Percentiles rank a stretch among this genome's conserved stretches.
phyloP scores from a whole-genome alignment of 116 monocot genomes.

The Dioscorea cayenensis region DNA sequence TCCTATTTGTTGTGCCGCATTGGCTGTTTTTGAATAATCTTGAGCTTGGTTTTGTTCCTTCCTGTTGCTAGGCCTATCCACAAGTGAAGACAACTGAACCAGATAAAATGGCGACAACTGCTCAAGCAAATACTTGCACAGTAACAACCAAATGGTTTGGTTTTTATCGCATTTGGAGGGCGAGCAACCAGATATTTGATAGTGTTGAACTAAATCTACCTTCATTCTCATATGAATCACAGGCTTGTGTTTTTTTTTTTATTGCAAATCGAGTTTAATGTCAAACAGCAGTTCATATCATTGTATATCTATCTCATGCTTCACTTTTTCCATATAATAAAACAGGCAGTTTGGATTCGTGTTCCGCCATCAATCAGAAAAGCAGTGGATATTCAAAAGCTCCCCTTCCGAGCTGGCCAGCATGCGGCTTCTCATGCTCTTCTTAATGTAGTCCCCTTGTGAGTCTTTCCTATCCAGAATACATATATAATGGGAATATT shows the following conservation, averaged over 20 bases:
- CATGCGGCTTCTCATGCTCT: constrained; percentile 98
- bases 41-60: neutral
- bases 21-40: neutral
- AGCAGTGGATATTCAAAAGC: constrained; percentile 36
- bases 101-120: constrained; percentile 39
- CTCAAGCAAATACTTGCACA: constrained; percentile 58
- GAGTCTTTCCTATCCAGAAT: constrained; percentile 16
- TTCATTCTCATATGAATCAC: constrained; percentile 68
- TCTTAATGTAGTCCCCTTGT: constrained; percentile 86
- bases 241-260: constrained; percentile 25
- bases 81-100: constrained; percentile 12
- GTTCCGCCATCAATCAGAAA: constrained; percentile 55
- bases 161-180: constrained; percentile 65
- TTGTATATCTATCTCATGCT: neutral
- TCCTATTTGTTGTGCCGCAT: too few relatives aligned
- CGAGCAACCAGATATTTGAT: constrained; percentile 71
- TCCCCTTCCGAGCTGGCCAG: constrained; percentile 64
- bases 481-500: neutral
- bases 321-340: neutral
- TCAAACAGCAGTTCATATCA: neutral
- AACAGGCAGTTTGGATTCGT: constrained; percentile 75
- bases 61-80: constrained; percentile 46
- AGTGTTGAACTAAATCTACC: constrained; percentile 74
- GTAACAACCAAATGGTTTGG: constrained; percentile 96
- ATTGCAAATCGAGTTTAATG: neutral